Evolutionary conservation across 345 rosid genomes (phyloP).

Genomic region (Hypericum perforatum): DNA sequence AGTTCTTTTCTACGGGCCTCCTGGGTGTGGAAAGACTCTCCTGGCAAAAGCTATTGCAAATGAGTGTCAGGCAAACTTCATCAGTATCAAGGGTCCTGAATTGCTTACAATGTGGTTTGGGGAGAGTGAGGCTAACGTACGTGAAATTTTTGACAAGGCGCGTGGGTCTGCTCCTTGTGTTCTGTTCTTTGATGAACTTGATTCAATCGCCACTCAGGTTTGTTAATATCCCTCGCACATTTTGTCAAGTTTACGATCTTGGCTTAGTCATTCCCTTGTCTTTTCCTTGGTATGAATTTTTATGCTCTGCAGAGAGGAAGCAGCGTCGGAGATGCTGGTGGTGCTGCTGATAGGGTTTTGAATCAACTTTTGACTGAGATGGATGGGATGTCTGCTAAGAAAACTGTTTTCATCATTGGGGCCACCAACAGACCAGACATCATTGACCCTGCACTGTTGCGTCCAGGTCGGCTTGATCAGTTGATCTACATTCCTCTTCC

Average conservation of each 20-base stretch:
- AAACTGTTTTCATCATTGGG: conserved; percentile 1
- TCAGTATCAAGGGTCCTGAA: conserved; percentile 16
- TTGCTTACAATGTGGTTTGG: conserved; percentile 22
- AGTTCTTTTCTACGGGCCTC: conserved; percentile 18
- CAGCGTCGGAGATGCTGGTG: conserved; percentile 5
- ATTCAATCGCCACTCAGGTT: conserved; percentile 17
- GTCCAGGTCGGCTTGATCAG: conserved; percentile 3
- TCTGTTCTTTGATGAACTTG: conserved; percentile 17
- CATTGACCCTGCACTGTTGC: conserved; percentile 6
- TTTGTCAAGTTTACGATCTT: neutral
- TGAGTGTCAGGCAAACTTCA: conserved; percentile 18
- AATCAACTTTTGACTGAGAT: conserved; percentile 5
- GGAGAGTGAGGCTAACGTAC: conserved; percentile 17
- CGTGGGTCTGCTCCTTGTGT: conserved; percentile 19
- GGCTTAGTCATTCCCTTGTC: too few species aligned
- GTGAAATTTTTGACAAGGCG: conserved; percentile 16
- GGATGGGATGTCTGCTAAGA: conserved; percentile 4
- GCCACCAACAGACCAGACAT: conserved; percentile 3
- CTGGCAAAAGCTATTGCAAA: conserved; percentile 19
- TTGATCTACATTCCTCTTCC: conserved; percentile 1
- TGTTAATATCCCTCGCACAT: neutral
- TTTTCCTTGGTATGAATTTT: neutral
- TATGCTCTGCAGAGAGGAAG: conserved; percentile 1
- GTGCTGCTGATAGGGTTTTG: conserved; percentile 4
- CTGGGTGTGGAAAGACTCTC: conserved; percentile 17